phyloP scores from a whole-genome alignment of 73 alveolate species.

The Tetrahymena thermophila region DNA sequence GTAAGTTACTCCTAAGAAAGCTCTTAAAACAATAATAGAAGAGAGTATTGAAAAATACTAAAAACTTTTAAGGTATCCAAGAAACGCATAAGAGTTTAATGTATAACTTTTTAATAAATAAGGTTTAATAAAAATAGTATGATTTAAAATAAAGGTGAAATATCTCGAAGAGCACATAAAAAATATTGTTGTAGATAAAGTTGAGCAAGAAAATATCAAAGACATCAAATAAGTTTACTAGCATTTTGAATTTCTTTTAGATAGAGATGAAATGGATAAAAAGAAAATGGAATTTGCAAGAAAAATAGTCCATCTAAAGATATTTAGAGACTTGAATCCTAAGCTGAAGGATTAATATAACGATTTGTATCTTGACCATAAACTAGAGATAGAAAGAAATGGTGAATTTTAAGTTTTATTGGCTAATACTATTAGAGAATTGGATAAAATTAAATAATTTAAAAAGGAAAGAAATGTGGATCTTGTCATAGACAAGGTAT shows the following conservation, averaged over 20 bases:
- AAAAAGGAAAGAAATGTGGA: not conserved
- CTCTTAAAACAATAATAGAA: not conserved
- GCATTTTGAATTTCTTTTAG: not conserved
- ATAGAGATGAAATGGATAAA: not conserved
- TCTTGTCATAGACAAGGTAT: not conserved
- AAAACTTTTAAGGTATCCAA: not conserved
- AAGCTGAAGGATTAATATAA: not conserved
- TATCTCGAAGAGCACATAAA: not conserved
- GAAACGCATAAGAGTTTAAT: not conserved
- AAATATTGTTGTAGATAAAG: not conserved
- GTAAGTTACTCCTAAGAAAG: not conserved
- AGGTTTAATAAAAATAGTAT: not conserved
- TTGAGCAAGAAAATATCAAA: not conserved
- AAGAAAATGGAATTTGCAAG: not conserved
- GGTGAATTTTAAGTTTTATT: not conserved
- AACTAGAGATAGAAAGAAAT: not conserved
- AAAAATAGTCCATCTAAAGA: not conserved
- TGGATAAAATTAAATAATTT: not conserved
- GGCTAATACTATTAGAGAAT: not conserved
- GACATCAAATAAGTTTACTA: not conserved
- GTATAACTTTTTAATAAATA: not conserved
- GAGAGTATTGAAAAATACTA: not conserved
- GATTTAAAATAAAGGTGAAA: not conserved
- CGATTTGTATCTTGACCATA: not conserved
- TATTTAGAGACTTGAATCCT: not conserved